These are phyloP conservation scores for Tylopilus cervinicoccineus DNA, from an alignment of 768 basidiomycete species.

Conservation along the genomic window DNA sequence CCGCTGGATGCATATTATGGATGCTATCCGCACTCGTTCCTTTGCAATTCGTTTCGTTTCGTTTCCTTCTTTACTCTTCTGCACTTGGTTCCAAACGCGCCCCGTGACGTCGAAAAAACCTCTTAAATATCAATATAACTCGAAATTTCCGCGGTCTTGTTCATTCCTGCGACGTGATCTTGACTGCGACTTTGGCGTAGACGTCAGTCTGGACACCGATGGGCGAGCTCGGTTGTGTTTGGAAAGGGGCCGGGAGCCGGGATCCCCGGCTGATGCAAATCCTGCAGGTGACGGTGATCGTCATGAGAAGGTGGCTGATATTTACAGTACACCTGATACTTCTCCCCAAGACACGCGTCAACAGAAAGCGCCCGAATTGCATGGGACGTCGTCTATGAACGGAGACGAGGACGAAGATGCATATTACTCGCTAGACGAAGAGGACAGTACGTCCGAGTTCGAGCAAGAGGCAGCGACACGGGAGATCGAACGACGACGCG, in stretches of 20 bases:
- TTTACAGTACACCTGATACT: conserved; percentile 23
- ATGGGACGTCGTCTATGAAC: conserved; percentile 8
- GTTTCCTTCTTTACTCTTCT: neutral
- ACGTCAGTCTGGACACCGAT: neutral
- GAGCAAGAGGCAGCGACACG: conserved; percentile 49
- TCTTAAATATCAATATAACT: conserved; percentile 14
- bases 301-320: conserved; percentile 10
- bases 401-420: conserved; percentile 33
- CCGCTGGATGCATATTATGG: conserved; percentile 12
- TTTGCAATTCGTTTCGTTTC: neutral
- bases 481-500: conserved; percentile 71
- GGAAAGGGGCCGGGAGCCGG: neutral
- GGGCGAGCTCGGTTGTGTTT: neutral
- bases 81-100: conserved; percentile 6
- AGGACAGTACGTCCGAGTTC: conserved; percentile 15
- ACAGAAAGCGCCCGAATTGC: conserved; percentile 5
- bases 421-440: conserved; percentile 29
- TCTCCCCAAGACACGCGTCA: conserved; percentile 17
- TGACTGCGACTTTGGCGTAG: conserved; percentile 7
- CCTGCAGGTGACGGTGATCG: conserved; percentile 4
- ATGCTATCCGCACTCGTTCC: conserved; percentile 8
- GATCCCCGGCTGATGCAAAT: neutral
- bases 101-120: neutral
- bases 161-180: conserved; percentile 8
- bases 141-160: conserved; percentile 8